Evolutionary conservation across 2,329 filamentous ascomycete species (phyloP).

Genomic region (Nectriaceae sp.): DNA sequence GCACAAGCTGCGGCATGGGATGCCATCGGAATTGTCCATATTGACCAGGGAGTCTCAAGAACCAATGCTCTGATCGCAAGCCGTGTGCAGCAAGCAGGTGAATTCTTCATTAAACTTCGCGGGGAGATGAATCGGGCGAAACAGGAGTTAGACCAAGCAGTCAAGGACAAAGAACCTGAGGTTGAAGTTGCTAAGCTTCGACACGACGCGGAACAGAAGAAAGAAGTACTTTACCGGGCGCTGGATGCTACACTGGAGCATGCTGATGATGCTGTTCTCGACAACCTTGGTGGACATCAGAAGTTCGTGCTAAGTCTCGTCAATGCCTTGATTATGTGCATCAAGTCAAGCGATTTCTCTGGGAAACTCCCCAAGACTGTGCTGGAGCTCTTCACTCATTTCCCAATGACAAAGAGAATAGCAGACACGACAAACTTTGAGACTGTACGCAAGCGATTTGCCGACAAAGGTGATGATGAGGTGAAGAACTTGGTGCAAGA

Average conservation of each 20-base stretch:
- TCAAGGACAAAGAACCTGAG: constrained; percentile 43
- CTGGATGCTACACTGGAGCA: constrained; percentile 56
- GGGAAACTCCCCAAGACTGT: constrained; percentile 56
- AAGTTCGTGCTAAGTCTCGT: constrained; percentile 58
- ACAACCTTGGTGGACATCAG: constrained; percentile 59
- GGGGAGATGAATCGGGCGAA: constrained; percentile 50
- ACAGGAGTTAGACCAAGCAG: constrained; percentile 45
- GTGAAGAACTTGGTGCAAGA: constrained; percentile 62
- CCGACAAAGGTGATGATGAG: constrained; percentile 65
- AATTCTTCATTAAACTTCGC: constrained; percentile 50
- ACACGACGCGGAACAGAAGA: constrained; percentile 44
- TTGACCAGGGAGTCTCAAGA: constrained; percentile 43
- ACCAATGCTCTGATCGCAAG: constrained; percentile 44
- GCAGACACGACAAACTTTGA: constrained; percentile 67
- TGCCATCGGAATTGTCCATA: constrained; percentile 50
- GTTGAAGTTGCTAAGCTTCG: constrained; percentile 40
- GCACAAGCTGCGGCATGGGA: constrained; percentile 56
- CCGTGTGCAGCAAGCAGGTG: constrained; percentile 53
- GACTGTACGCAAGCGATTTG: constrained; percentile 63
- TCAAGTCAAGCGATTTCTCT: constrained; percentile 53
- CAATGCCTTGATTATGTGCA: constrained; percentile 55
- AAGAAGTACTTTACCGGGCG: constrained; percentile 51
- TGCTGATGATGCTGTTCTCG: constrained; percentile 57
- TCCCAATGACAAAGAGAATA: constrained; percentile 63
- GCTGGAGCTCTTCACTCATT: constrained; percentile 62